These are phyloP conservation scores for Aspergillus ochraceus DNA, from an alignment of 2,329 filamentous ascomycete genomes.

Conservation along the genomic window DNA sequence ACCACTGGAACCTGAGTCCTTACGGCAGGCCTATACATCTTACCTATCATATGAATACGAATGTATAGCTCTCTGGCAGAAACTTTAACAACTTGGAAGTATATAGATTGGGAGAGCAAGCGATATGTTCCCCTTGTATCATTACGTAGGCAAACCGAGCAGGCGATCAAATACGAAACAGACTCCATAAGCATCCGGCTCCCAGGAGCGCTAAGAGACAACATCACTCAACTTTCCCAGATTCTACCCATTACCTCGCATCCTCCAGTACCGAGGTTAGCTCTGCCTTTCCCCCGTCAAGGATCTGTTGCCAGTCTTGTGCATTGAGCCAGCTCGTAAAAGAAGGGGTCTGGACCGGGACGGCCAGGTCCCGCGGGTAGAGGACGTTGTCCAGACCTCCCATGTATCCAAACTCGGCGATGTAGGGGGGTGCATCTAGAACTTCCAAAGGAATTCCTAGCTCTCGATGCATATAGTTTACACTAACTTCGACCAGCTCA, in stretches of 20 bases:
- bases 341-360: neutral
- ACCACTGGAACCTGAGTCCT: no score
- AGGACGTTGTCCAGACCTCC: constrained; percentile 41
- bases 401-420: constrained; percentile 45
- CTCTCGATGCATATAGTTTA: constrained; percentile 34
- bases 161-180: no score
- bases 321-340: constrained; percentile 25
- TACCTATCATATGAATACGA: no score
- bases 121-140: no score
- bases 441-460: constrained; percentile 33
- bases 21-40: no score
- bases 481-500: constrained; percentile 27
- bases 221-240: neutral
- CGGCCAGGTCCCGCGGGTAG: constrained; percentile 40
- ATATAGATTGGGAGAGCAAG: no score
- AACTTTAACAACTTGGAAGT: no score
- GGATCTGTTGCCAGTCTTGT: constrained; percentile 19
- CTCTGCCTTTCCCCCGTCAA: constrained; percentile 6
- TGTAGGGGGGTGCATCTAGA: constrained; percentile 35
- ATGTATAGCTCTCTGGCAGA: no score
- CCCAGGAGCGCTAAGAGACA: neutral
- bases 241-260: neutral
- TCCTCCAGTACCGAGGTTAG: neutral
- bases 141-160: no score
- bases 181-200: neutral